Percentiles rank a stretch among this genome's conserved stretches.
phyloP scores from a whole-genome alignment of 495 filamentous ascomycete species.

The Paragyromitra xinjiangensis region DNA sequence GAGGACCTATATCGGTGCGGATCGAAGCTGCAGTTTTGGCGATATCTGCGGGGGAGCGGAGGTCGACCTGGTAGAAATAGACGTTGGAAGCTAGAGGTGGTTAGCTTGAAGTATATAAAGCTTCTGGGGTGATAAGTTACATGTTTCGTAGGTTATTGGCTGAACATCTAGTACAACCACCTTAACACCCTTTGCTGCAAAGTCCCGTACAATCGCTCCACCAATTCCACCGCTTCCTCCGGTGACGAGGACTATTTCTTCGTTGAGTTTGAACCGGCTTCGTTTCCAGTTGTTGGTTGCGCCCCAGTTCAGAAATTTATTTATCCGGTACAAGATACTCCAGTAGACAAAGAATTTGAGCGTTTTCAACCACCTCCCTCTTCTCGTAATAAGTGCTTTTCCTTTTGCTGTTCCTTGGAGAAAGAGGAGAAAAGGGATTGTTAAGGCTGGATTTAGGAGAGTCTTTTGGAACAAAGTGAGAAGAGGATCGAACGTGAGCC shows the following conservation, averaged over 20 bases:
- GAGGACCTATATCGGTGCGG: constrained; percentile 67
- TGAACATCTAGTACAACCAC: constrained; percentile 76
- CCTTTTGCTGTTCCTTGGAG: constrained; percentile 70
- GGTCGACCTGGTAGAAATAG: constrained; percentile 71
- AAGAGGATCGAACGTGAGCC: constrained; percentile 70
- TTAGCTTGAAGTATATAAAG: constrained; percentile 10
- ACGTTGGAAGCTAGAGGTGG: constrained; percentile 62
- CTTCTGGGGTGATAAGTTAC: constrained; percentile 56
- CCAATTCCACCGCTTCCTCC: constrained; percentile 78
- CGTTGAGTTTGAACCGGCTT: constrained; percentile 73
- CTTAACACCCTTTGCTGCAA: constrained; percentile 68
- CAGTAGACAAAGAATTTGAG: constrained; percentile 64
- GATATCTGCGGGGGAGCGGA: constrained; percentile 66
- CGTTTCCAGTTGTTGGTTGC: constrained; percentile 69
- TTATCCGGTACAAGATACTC: constrained; percentile 63
- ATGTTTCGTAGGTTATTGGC: constrained; percentile 65
- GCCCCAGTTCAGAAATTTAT: constrained; percentile 63
- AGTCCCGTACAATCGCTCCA: constrained; percentile 66
- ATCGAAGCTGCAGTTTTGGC: constrained; percentile 63
- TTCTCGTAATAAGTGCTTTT: constrained; percentile 59
- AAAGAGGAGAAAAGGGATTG: constrained; percentile 68
- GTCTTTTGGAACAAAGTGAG: constrained; percentile 66
- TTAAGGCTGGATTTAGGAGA: constrained; percentile 68
- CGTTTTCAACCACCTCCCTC: constrained; percentile 57
- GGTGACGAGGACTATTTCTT: constrained; percentile 75